Base-by-base conservation (phyloP, 306 rosid genomes). In the Elaeagnus macrophylla region DNA sequence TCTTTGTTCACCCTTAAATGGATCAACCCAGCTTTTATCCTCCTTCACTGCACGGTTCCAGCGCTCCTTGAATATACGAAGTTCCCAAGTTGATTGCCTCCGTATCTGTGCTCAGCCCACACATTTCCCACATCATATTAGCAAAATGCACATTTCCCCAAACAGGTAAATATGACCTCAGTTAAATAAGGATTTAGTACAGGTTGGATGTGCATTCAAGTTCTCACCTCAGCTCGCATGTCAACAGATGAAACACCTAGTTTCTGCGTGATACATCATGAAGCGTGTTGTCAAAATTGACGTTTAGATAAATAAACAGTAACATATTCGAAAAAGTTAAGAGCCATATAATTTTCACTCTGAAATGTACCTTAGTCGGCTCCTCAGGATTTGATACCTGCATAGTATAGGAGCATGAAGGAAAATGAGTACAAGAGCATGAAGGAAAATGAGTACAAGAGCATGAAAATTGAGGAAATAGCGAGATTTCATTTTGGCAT, bases 81-180 rank as follows among this genome's bases (percentile, higher is more conserved):
- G 87, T 45, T 93, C 99, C 84, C 95, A 80, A 10, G 96, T 84
- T 8, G 99, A 93, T 48, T 93, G 96, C 72, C 95, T 93, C 76
- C 99, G 66, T 50, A 91, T 91, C 99, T 87, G 79, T 42, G 25
- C 44, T 25, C 32, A 25, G 32, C 32, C 32, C 32, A 25, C 32
- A 5, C 32, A 25, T n/a, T n/a, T n/a, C n/a, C n/a, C 32, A 25
- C n/a, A 25, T 25, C 32, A 25, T 25, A 25, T 25, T 25, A 25
- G 32, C 32, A 25, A 25, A 25, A 25, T 25, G 32, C 32, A 25
- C 32, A 25, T 25, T 25, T 25, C 32, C 32, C 8, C 14, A 6
- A 16, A 45, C 8, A 14, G 7, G n/a, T 11, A 14, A 45, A 44
- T 44, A 15, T n/a, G 0, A 44, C 13, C 7, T 7, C 1, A 25